phyloP scores from a whole-genome alignment of 495 filamentous ascomycete genomes.

The Talaromyces liani region DNA sequence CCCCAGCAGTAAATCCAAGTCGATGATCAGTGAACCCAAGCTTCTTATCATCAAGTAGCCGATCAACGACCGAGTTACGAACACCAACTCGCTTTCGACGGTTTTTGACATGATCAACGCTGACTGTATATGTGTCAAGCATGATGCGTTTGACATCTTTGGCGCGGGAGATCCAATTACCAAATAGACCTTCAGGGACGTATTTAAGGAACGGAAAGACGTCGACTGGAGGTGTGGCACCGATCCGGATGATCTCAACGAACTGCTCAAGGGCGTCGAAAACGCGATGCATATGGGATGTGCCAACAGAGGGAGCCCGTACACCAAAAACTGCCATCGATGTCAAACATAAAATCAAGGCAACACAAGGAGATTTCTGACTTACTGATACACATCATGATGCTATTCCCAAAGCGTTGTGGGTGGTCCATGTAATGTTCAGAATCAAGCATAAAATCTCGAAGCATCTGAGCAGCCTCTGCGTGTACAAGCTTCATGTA shows the following conservation, averaged over 20 bases:
- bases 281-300: neutral
- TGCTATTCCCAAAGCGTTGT: constrained; percentile 37
- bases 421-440: constrained; percentile 34
- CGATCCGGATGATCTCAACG: neutral
- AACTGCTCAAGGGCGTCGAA: neutral
- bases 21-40: constrained; percentile 26
- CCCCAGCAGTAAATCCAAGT: constrained; percentile 23
- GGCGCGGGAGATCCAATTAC: constrained; percentile 18
- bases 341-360: neutral
- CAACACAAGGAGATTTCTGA: constrained; percentile 5
- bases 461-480: constrained; percentile 38
- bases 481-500: constrained; percentile 34
- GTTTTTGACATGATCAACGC: neutral
- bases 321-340: constrained; percentile 10
- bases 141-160: constrained; percentile 28
- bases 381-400: constrained; percentile 24
- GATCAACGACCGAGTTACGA: constrained; percentile 28
- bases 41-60: constrained; percentile 30
- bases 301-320: constrained; percentile 27
- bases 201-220: neutral
- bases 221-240: neutral
- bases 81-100: constrained; percentile 3
- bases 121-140: constrained; percentile 21
- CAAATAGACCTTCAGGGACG: constrained; percentile 27
- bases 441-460: constrained; percentile 31